Evolutionary conservation across 1,284 basidiomycete genomes (phyloP).

Genomic region (Coniferiporia weirii): DNA sequence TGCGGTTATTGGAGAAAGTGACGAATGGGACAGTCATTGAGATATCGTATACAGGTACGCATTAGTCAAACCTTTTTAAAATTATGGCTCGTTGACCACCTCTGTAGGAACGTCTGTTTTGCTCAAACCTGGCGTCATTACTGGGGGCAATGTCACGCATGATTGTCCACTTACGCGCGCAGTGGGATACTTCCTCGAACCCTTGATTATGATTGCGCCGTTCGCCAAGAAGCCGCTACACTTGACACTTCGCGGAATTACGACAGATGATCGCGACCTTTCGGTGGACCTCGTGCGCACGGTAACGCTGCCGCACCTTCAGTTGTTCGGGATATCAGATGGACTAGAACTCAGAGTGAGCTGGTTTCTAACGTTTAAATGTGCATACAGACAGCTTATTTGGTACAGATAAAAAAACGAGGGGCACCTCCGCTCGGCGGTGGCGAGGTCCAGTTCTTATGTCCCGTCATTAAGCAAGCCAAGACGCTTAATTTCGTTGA

Average conservation of each 20-base stretch:
- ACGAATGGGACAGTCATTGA: constrained; percentile 96
- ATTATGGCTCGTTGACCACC: neutral
- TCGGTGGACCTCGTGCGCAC: constrained; percentile 90
- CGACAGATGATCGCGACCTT: constrained; percentile 84
- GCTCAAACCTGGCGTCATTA: constrained; percentile 88
- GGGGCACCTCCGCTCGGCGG: constrained; percentile 91
- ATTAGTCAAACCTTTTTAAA: neutral
- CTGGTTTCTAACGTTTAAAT: constrained; percentile 10
- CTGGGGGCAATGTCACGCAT: constrained; percentile 79
- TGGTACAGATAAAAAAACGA: constrained; percentile 81
- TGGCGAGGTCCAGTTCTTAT: constrained; percentile 91
- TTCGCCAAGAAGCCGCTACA: constrained; percentile 89
- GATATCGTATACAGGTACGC: constrained; percentile 89
- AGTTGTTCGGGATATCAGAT: constrained; percentile 84
- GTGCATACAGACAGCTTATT: constrained; percentile 4
- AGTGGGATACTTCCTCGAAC: constrained; percentile 93
- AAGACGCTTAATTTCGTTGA: constrained; percentile 92
- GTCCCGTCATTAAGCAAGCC: constrained; percentile 84
- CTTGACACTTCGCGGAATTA: constrained; percentile 83
- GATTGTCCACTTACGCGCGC: constrained; percentile 85
- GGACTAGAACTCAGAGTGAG: constrained; percentile 79
- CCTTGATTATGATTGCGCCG: constrained; percentile 84
- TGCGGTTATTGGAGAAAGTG: constrained; percentile 86
- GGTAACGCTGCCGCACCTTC: constrained; percentile 87
- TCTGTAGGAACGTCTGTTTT: constrained; percentile 81